These are phyloP conservation scores for Penicillium sp. DNA, from an alignment of 2,329 filamentous ascomycete species.

Conservation along the genomic window DNA sequence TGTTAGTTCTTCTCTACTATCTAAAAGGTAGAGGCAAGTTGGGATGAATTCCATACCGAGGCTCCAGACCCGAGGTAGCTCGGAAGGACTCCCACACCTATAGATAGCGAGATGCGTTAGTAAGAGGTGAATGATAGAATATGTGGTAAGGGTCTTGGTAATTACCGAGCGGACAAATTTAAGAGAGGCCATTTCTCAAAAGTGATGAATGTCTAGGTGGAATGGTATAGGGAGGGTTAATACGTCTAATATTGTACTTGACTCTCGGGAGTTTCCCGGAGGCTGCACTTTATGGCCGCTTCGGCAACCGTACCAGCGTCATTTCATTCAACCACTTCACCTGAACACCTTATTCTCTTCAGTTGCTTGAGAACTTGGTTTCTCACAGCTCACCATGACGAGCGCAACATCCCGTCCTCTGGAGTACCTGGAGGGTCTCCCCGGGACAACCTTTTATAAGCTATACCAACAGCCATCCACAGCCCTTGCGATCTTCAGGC, in stretches of 20 bases:
- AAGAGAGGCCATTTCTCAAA: conserved; percentile 49
- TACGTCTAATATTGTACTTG: conserved; percentile 2
- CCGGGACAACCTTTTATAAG: conserved; percentile 82
- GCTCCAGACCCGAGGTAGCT: conserved; percentile 81
- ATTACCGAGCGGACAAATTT: conserved; percentile 65
- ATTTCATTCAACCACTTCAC: conserved; percentile 11
- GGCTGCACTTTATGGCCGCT: conserved; percentile 30
- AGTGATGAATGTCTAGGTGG: not conserved
- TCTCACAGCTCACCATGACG: conserved; percentile 46
- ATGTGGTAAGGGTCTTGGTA: not conserved
- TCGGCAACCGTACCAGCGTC: conserved; percentile 25
- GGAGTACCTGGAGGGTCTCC: conserved; percentile 90
- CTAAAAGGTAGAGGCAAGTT: not conserved
- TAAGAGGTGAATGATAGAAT: not conserved
- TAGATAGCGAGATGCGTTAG: conserved; percentile 16
- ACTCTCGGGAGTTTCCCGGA: conserved; percentile 14
- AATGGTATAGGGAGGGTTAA: not conserved
- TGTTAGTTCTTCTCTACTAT: conserved; percentile 7
- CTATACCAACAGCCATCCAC: conserved; percentile 96
- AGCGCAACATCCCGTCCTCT: conserved; percentile 61
- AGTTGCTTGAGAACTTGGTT: conserved; percentile 23
- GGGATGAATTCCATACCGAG: conserved; percentile 58
- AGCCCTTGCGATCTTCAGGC: conserved; percentile 89
- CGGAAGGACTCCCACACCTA: conserved; percentile 85
- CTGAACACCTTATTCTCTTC: conserved; percentile 4